Evolutionary conservation across 345 rosid genomes (phyloP).

Genomic region (Eucalyptus tenuipes): DNA sequence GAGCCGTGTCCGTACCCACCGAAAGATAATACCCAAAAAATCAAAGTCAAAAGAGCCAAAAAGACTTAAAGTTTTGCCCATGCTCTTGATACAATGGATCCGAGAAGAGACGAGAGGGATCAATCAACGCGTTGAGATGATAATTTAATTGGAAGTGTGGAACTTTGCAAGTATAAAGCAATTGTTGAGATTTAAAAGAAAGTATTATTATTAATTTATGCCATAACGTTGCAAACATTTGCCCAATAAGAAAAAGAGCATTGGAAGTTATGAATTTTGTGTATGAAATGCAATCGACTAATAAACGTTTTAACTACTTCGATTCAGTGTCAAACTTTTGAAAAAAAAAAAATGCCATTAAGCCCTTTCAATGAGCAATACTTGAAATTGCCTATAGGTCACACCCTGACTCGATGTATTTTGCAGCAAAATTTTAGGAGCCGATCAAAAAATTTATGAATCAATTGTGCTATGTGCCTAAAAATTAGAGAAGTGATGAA

Average conservation of each 20-base stretch:
- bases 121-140: neutral
- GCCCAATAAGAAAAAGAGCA: rapidly evolving
- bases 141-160: neutral
- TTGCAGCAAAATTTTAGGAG: neutral
- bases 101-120: neutral
- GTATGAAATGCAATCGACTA: neutral
- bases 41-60: neutral
- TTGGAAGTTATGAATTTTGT: neutral
- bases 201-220: neutral
- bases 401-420: neutral
- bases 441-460: neutral
- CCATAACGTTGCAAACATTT: neutral
- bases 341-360: neutral
- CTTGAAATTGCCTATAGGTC: neutral
- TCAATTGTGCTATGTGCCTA: neutral
- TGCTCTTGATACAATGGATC: neutral
- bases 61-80: neutral
- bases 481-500: neutral
- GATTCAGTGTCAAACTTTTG: neutral
- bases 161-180: neutral
- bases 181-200: neutral
- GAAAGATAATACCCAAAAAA: neutral
- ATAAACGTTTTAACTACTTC: neutral
- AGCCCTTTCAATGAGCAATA: neutral
- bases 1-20: neutral